phyloP scores from a whole-genome alignment of 345 rosid genomes.

The Gossypium longicalyx region DNA sequence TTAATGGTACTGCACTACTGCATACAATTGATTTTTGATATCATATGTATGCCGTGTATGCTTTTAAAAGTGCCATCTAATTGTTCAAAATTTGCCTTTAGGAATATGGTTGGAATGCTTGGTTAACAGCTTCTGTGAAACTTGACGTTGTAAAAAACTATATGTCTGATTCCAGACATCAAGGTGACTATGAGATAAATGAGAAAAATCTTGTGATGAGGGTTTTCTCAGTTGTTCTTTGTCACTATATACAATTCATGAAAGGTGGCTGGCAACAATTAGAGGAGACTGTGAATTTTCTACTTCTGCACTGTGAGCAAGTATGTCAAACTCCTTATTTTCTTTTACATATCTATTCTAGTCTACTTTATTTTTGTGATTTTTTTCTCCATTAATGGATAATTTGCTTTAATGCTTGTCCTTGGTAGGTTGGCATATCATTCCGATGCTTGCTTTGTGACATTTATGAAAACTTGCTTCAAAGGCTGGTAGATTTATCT shows the following conservation, averaged over 20 bases:
- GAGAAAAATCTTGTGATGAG: conserved; percentile 70
- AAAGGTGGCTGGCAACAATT: conserved; percentile 98
- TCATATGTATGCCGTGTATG: background rate
- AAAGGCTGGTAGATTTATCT: conserved; percentile 67
- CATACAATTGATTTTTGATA: conserved; percentile 4
- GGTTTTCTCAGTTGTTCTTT: conserved; percentile 72
- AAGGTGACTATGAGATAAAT: conserved; percentile 37
- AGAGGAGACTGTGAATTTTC: conserved; percentile 87
- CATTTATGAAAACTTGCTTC: conserved; percentile 65
- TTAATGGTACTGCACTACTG: conserved; percentile 66
- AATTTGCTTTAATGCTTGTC: conserved; percentile 21
- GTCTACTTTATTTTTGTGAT: background rate
- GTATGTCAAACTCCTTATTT: conserved; percentile 38
- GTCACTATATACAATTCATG: conserved; percentile 70
- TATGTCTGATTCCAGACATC: conserved; percentile 37
- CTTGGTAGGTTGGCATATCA: conserved; percentile 52
- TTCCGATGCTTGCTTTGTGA: conserved; percentile 64
- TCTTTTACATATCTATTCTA: background rate
- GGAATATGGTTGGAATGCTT: conserved; percentile 97
- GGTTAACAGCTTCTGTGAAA: conserved; percentile 64
- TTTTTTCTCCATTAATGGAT: background rate
- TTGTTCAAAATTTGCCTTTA: conserved; percentile 25
- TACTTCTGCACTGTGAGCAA: conserved; percentile 57
- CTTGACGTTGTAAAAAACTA: conserved; percentile 65
- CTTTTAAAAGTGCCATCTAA: conserved; percentile 23